phyloP scores from a whole-genome alignment of 2,329 filamentous ascomycete genomes.

The Colletotrichum tanaceti region DNA sequence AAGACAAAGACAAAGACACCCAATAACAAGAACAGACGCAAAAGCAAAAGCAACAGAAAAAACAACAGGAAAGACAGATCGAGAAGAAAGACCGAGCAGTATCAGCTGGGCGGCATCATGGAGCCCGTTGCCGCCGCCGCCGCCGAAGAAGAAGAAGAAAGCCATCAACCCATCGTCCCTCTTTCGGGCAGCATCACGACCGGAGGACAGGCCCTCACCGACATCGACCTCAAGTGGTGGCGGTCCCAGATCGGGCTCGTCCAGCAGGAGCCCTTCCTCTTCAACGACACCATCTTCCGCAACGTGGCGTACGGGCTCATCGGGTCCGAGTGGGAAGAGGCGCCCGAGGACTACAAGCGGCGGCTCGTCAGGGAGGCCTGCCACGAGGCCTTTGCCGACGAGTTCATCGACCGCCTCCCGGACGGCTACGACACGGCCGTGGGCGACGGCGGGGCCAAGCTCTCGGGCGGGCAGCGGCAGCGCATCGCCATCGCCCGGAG shows the following conservation, averaged over 20 bases:
- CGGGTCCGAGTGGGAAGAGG: slow-evolving; percentile 62
- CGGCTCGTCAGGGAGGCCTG: slow-evolving; percentile 73
- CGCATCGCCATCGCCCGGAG: slow-evolving; percentile 81
- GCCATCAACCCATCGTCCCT: slow-evolving; percentile 56
- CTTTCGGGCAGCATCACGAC: slow-evolving; percentile 66
- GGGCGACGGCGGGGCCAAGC: slow-evolving; percentile 65
- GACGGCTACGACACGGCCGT: slow-evolving; percentile 79
- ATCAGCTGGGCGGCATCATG: neutral
- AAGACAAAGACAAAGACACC: no score
- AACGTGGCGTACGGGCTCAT: slow-evolving; percentile 72
- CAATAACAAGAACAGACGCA: neutral
- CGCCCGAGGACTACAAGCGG: slow-evolving; percentile 66
- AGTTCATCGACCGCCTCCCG: slow-evolving; percentile 74
- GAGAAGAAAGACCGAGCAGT: slow-evolving; percentile 35
- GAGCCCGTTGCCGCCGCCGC: slow-evolving; percentile 39
- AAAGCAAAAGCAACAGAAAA: slow-evolving; percentile 46
- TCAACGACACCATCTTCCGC: slow-evolving; percentile 72
- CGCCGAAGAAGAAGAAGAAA: slow-evolving; percentile 46
- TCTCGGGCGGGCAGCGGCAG: slow-evolving; percentile 85
- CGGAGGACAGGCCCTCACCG: slow-evolving; percentile 63
- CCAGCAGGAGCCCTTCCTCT: slow-evolving; percentile 75
- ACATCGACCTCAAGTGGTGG: slow-evolving; percentile 73
- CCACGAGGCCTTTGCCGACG: slow-evolving; percentile 74
- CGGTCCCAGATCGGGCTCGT: slow-evolving; percentile 72
- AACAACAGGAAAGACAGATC: slow-evolving; percentile 42